Conservation (phyloP, 164 flowering plant species). For the Amborella trichopoda region DNA sequence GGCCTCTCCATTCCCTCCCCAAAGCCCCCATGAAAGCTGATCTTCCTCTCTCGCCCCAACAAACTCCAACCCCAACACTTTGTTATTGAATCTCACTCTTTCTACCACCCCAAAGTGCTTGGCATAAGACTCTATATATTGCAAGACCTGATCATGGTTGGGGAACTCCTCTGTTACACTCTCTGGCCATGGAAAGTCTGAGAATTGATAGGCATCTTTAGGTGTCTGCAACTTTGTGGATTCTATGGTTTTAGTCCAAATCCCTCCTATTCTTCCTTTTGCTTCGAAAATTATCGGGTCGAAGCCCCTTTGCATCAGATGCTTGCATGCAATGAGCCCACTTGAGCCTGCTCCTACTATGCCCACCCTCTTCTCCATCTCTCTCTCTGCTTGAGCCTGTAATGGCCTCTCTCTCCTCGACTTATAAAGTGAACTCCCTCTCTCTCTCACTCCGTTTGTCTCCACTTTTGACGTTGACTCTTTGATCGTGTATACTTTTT, state of each 20-base stretch:
- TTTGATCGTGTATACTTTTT: too few species aligned
- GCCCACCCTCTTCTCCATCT: slow-evolving; percentile 29
- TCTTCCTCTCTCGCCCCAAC: slow-evolving; percentile 18
- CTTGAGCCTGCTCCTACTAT: slow-evolving; percentile 66
- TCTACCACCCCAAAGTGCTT: slow-evolving; percentile 19
- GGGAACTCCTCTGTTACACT: slow-evolving; percentile 31
- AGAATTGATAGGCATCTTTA: slow-evolving; percentile 32
- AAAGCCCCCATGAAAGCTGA: slow-evolving; percentile 20
- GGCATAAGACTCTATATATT: slow-evolving; percentile 43
- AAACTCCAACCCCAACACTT: slow-evolving; percentile 21
- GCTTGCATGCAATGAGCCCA: slow-evolving; percentile 64
- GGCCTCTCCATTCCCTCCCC: slow-evolving; percentile 32
- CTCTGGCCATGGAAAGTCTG: slow-evolving; percentile 65
- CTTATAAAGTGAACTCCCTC: too few species aligned
- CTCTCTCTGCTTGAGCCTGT: too few species aligned
- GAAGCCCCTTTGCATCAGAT: slow-evolving; percentile 29
- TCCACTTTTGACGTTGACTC: too few species aligned
- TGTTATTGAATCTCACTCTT: slow-evolving; percentile 22
- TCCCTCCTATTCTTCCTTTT: slow-evolving; percentile 14
- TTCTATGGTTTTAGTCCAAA: slow-evolving; percentile 31
- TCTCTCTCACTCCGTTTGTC: too few species aligned
- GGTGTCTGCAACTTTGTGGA: slow-evolving; percentile 48
- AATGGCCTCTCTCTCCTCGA: too few species aligned
- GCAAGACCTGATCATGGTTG: slow-evolving; percentile 22
- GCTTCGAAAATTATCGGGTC: slow-evolving; percentile 33